Percentiles rank a stretch among this genome's conserved stretches.
These are phyloP conservation scores for Epithele typhae DNA, from an alignment of 768 basidiomycete species.

Conservation along the genomic window DNA sequence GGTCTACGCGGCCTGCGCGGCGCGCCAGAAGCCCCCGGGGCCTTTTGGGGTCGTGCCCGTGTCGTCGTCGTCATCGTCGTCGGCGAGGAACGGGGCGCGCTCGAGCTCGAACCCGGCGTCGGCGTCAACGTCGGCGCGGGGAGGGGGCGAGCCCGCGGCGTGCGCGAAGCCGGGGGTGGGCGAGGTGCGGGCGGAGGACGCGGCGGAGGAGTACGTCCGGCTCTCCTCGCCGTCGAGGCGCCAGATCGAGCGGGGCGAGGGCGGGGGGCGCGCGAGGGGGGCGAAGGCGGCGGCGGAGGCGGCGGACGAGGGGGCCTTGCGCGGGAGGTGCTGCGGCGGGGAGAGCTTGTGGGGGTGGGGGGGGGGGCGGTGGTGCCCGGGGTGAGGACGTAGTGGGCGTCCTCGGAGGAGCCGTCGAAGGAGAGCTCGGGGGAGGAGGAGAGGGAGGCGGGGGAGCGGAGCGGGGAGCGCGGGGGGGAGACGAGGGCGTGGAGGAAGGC, in stretches of 20 bases:
- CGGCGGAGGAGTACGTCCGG: conserved; percentile 34
- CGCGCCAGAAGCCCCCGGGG: conserved; percentile 14
- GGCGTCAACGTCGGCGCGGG: neutral
- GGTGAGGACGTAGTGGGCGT: conserved; percentile 6
- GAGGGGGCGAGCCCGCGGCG: neutral
- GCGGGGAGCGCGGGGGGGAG: conserved; percentile 43
- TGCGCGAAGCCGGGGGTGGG: too few species aligned
- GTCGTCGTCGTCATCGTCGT: neutral
- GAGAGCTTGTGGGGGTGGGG: neutral
- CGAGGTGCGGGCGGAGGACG: neutral
- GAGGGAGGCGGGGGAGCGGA: too few species aligned
- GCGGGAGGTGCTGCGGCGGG: neutral
- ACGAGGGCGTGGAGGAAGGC: conserved; percentile 76
- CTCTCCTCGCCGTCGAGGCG: conserved; percentile 68
- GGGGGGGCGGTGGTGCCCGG: conserved; percentile 11
- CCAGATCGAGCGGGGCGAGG: conserved; percentile 57
- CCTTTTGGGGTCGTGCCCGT: conserved; percentile 11
- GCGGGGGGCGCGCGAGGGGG: conserved; percentile 22
- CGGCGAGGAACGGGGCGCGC: neutral
- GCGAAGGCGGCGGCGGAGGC: conserved; percentile 15
- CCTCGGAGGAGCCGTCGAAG: conserved; percentile 18
- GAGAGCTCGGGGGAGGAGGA: conserved; percentile 65
- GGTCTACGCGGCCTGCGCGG: conserved; percentile 1
- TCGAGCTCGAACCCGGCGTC: neutral
- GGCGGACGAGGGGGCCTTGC: neutral